phyloP scores from a whole-genome alignment of 306 rosid genomes.

The Pueraria montana region DNA sequence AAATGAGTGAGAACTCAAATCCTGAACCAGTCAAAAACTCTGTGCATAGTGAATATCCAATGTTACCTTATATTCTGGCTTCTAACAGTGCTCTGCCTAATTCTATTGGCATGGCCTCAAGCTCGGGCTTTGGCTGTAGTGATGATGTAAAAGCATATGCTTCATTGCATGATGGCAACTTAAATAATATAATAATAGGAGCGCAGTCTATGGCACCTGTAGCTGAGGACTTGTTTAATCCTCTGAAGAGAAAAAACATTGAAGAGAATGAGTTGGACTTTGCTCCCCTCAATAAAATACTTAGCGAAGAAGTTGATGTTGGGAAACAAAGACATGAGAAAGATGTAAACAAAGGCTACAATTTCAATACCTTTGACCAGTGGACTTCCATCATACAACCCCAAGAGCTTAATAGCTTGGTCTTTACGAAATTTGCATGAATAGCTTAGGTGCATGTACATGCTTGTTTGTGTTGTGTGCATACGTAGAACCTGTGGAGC shows the following conservation, averaged over 20 bases:
- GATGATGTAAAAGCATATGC: conserved; percentile 41
- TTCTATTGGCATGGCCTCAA: conserved; percentile 52
- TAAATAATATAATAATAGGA: conserved; percentile 17
- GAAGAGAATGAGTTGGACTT: conserved; percentile 48
- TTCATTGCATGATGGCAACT: conserved; percentile 44
- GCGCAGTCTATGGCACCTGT: conserved; percentile 48
- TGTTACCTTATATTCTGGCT: conserved; percentile 73
- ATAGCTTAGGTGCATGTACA: conserved; percentile 18
- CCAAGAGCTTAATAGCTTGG: conserved; percentile 57
- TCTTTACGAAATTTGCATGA: conserved; percentile 45
- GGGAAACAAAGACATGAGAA: conserved; percentile 37
- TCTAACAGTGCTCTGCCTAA: conserved; percentile 47
- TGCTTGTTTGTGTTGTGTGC: conserved; percentile 29
- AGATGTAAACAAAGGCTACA: conserved; percentile 43
- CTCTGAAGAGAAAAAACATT: conserved; percentile 53
- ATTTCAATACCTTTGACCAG: conserved; percentile 49
- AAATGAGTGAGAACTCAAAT: conserved; percentile 51
- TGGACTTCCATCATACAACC: conserved; percentile 58
- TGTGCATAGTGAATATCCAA: conserved; percentile 62
- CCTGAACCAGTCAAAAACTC: conserved; percentile 54
- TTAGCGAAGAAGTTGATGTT: conserved; percentile 42
- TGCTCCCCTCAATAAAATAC: conserved; percentile 48
- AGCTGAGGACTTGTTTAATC: conserved; percentile 49
- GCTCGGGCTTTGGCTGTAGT: conserved; percentile 42
- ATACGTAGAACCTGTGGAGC: conserved; percentile 36